Base-by-base conservation (phyloP, 805 yeast species). In the Yarrowia phangngaensis region DNA sequence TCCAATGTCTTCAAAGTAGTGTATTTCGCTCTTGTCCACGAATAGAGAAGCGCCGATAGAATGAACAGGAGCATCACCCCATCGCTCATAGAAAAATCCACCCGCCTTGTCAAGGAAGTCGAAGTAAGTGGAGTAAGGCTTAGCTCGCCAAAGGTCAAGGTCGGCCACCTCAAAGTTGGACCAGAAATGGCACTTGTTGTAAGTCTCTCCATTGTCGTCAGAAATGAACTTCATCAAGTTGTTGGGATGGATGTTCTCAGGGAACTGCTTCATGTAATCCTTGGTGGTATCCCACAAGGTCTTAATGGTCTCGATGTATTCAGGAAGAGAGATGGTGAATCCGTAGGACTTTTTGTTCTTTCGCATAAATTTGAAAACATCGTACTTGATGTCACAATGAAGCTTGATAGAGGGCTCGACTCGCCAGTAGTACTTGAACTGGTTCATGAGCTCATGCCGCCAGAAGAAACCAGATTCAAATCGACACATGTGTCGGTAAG, bases 31-130 rank as follows among this genome's bases (percentile, higher is more conserved):
- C 56, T 71, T 70, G 53, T 77, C 72, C 43, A 80, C 63, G 58
- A 83, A 71, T 36, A 81, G 65, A 1, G 87, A 66, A 2, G 78
- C 84, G 4, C 84, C 94, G 43, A 85, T 72, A 0, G 94, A 76
- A 66, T 85, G 95, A n/a, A 85, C 76, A 3, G 95, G 95, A 0
- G 95, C 95, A 65, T 86, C 95, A 15, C 95, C 95, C 95, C 95
- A 86, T 56, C 95, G 72, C 67, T 86, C 92, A 60, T 84, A 83
- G 63, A 77, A 84, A 62, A 84, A 84, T 0, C 94, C 95, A 51
- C 94, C 94, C 3, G 75, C 62, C 36, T 64, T 52, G 60, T 84
- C 95, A 34, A 84, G 67, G 60, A 68, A 67, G 16, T 82, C 69
- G 61, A 84, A 84, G 64, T 74, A 82, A 7, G 72, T 69, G 34